phyloP scores from a whole-genome alignment of 768 basidiomycete species.

The Mycena indigotica region DNA sequence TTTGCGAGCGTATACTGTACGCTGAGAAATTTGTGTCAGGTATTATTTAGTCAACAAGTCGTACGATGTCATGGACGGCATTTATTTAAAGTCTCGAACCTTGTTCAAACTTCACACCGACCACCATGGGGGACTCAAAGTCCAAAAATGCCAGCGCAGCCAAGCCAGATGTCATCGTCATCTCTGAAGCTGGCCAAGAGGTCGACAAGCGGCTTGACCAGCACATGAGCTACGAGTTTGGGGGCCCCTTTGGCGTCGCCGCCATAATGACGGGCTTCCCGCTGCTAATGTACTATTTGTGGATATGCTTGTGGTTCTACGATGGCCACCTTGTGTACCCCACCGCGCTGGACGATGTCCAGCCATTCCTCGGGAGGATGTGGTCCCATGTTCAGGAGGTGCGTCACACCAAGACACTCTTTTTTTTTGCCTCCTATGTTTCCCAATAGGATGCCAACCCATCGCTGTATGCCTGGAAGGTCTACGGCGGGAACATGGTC shows the following conservation, averaged over 20 bases:
- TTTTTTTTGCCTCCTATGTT: not conserved
- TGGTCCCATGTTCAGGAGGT: constrained; percentile 84
- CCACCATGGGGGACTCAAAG: too few species aligned
- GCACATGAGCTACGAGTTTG: constrained; percentile 87
- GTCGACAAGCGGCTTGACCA: constrained; percentile 73
- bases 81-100: too few species aligned
- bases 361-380: constrained; percentile 80
- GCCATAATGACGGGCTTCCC: constrained; percentile 97
- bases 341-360: constrained; percentile 64
- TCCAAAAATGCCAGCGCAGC: too few species aligned
- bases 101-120: too few species aligned
- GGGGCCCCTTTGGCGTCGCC: constrained; percentile 87
- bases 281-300: constrained; percentile 95
- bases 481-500: constrained; percentile 85
- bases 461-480: constrained; percentile 83
- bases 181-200: constrained; percentile 74
- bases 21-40: too few species aligned
- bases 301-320: constrained; percentile 97
- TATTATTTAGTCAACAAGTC: too few species aligned
- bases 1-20: too few species aligned
- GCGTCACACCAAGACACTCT: constrained; percentile 14
- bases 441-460: constrained; percentile 81
- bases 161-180: constrained; percentile 27
- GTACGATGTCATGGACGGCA: too few species aligned
- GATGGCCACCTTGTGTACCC: constrained; percentile 81